phyloP scores from a whole-genome alignment of 2,329 filamentous ascomycete genomes.

The Diaporthe eres region DNA sequence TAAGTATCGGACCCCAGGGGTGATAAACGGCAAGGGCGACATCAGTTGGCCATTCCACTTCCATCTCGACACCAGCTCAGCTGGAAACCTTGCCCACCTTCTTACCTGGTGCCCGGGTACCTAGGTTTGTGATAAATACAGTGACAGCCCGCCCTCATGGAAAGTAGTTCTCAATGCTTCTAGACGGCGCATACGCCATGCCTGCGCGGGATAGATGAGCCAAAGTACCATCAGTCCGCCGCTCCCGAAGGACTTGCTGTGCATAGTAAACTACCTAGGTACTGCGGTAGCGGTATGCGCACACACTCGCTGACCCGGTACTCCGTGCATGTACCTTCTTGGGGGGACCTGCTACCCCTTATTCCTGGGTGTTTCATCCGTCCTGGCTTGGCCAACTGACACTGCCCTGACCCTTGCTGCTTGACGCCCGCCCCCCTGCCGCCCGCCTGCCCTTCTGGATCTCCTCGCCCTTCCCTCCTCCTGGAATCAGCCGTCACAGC shows the following conservation, averaged over 20 bases:
- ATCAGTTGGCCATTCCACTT: not conserved
- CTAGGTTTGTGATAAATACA: not conserved
- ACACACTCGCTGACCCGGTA: not conserved
- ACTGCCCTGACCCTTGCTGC: constrained; percentile 35
- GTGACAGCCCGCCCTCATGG: not conserved
- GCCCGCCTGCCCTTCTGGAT: constrained; percentile 5
- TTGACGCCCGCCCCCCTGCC: constrained; percentile 16
- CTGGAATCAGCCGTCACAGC: constrained; percentile 36
- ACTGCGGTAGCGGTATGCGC: not conserved
- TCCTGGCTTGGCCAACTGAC: constrained; percentile 35
- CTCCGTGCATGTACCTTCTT: not conserved
- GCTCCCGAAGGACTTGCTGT: not conserved
- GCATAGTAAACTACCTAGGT: not conserved
- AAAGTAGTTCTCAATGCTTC: constrained; percentile 28
- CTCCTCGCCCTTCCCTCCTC: constrained; percentile 23
- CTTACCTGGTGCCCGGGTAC: too few relatives aligned
- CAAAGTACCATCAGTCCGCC: not conserved
- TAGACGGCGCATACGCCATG: constrained; percentile 30
- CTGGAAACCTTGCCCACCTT: not conserved
- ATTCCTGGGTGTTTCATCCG: constrained; percentile 38
- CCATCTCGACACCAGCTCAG: not conserved
- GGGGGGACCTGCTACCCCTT: constrained; percentile 21
- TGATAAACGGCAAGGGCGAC: not conserved
- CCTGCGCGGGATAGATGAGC: constrained; percentile 28
- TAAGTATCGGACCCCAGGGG: too few relatives aligned